Conservation (phyloP, 495 filamentous ascomycete species). For the Xylaria longipes region DNA sequence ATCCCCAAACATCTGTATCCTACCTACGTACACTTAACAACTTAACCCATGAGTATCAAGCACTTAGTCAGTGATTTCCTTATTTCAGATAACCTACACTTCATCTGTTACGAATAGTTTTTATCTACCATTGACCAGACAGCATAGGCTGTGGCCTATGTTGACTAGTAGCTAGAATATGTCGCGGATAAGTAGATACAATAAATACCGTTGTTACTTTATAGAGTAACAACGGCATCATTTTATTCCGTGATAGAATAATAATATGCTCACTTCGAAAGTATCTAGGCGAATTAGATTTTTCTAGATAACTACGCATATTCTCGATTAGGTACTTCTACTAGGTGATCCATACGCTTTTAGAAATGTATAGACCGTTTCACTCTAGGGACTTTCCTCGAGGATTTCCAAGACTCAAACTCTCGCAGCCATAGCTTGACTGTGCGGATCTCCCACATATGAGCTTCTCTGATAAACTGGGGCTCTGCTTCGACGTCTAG, state of each 20-base stretch:
- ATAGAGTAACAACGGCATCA: too few species aligned
- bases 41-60: too few species aligned
- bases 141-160: neutral
- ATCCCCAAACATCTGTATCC: too few species aligned
- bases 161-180: neutral
- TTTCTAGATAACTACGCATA: neutral
- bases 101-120: neutral
- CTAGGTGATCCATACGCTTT: neutral
- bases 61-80: too few species aligned
- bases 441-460: constrained; percentile 56
- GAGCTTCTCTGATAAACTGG: constrained; percentile 56
- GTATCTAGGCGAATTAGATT: neutral
- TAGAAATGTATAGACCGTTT: neutral
- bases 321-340: neutral
- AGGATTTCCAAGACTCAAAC: constrained; percentile 34
- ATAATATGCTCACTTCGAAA: neutral
- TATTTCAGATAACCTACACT: neutral
- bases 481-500: constrained; percentile 52
- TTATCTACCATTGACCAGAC: neutral
- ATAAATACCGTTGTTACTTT: too few species aligned
- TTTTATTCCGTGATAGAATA: too few species aligned
- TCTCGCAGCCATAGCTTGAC: constrained; percentile 43
- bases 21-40: too few species aligned
- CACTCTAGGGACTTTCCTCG: constrained; percentile 11
- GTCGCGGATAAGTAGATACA: too few species aligned